Evolutionary conservation across 768 basidiomycete genomes (phyloP).

Genomic region (Pleurotus sapidus): DNA sequence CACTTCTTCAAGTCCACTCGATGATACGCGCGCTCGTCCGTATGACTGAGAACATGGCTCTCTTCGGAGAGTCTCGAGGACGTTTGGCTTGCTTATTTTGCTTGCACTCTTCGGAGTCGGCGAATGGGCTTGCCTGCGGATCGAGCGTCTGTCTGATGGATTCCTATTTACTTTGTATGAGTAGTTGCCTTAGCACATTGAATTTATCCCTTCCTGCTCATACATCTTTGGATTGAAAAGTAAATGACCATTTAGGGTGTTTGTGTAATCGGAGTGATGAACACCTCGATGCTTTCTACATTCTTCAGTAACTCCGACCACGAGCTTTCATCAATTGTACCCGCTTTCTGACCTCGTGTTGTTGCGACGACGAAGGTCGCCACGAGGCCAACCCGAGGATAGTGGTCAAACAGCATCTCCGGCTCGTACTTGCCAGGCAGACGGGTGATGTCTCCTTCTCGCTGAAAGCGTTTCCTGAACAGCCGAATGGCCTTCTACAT

Average conservation of each 20-base stretch:
- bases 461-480: conserved; percentile 3
- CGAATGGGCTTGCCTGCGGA: conserved; percentile 44
- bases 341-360: neutral
- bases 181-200: too few species aligned
- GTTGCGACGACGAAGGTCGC: conserved; percentile 2
- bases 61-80: conserved; percentile 50
- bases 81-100: conserved; percentile 45
- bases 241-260: neutral
- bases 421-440: conserved; percentile 4
- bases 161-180: conserved; percentile 17
- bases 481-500: conserved; percentile 1
- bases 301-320: conserved; percentile 4
- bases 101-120: conserved; percentile 23
- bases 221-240: too few species aligned
- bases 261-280: neutral
- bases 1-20: conserved; percentile 70
- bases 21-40: conserved; percentile 65
- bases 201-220: too few species aligned
- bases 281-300: neutral
- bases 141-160: conserved; percentile 66
- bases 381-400: neutral
- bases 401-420: conserved; percentile 4
- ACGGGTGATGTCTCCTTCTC: neutral
- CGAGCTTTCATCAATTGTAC: neutral
- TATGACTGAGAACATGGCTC: conserved; percentile 61